Conservation (phyloP, 352 stramenopile genomes). For the Globisporangium cederbergense region DNA sequence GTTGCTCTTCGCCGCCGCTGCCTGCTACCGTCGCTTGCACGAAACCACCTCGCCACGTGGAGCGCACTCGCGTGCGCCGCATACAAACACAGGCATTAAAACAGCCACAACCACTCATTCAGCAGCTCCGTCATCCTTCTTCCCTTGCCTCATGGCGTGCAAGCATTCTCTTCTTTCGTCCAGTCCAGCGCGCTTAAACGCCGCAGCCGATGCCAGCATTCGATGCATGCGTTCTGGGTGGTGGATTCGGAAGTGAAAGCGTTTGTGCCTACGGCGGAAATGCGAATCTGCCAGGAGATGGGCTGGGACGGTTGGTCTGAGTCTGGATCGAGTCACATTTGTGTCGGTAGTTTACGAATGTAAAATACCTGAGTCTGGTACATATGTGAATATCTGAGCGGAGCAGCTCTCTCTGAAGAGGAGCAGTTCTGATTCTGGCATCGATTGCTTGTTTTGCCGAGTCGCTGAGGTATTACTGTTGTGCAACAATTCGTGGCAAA, state of each 20-base stretch:
- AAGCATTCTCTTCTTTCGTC: conserved; percentile 1
- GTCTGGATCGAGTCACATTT: background rate
- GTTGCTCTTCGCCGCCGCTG: background rate
- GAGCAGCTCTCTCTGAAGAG: too few species aligned
- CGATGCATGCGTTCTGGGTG: background rate
- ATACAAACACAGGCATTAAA: conserved; percentile 13
- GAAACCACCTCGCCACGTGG: conserved; percentile 10
- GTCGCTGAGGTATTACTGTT: too few species aligned
- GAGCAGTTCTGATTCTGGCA: too few species aligned
- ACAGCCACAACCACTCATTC: conserved; percentile 3
- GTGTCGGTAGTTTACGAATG: background rate
- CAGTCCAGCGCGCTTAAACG: conserved; percentile 8
- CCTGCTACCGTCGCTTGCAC: background rate
- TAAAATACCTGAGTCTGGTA: background rate
- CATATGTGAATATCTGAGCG: background rate
- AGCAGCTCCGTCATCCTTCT: background rate
- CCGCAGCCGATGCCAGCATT: background rate
- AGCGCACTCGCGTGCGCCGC: conserved; percentile 1
- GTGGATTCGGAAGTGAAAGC: background rate
- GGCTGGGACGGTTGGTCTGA: background rate
- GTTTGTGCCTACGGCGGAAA: conserved; percentile 4
- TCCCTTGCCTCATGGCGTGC: background rate
- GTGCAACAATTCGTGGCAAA: too few species aligned
- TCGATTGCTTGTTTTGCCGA: too few species aligned
- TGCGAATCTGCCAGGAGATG: conserved; percentile 9